Evolutionary conservation across 805 yeast species (phyloP).

Genomic region (Schwanniomyces yamadae): DNA sequence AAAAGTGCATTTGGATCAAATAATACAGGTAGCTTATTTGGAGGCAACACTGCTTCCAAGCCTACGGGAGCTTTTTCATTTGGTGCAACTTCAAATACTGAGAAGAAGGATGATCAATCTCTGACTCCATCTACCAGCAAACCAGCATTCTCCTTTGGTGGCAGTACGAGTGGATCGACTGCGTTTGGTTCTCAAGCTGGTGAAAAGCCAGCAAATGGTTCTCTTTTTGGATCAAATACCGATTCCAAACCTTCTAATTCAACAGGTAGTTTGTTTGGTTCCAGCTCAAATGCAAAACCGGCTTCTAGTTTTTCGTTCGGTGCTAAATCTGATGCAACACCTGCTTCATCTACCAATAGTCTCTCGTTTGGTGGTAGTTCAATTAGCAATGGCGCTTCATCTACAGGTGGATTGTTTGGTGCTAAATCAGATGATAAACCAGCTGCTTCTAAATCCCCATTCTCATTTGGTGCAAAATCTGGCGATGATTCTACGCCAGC

Average conservation of each 20-base stretch:
- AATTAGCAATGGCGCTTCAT: too few relatives aligned
- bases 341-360: constrained; percentile 5
- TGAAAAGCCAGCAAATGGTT: constrained; percentile 4
- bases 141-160: constrained; percentile 13
- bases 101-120: constrained; percentile 1
- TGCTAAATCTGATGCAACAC: constrained; percentile 8
- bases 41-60: not conserved
- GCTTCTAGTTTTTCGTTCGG: not conserved
- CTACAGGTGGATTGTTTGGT: constrained; percentile 17
- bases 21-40: constrained; percentile 3
- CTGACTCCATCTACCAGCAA: constrained; percentile 11
- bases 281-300: constrained; percentile 11
- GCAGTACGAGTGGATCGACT: constrained; percentile 3
- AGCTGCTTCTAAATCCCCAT: not conserved
- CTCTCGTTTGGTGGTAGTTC: constrained; percentile 12
- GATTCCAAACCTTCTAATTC: constrained; percentile 4
- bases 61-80: constrained; percentile 7
- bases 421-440: constrained; percentile 13
- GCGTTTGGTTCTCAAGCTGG: not conserved
- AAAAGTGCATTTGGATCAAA: constrained; percentile 4
- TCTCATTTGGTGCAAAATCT: not conserved
- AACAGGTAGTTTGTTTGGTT: constrained; percentile 16
- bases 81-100: constrained; percentile 5
- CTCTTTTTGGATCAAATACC: constrained; percentile 13
- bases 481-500: too few relatives aligned